Conservation (phyloP, 2,329 filamentous ascomycete genomes). For the Septoria petroselini region DNA sequence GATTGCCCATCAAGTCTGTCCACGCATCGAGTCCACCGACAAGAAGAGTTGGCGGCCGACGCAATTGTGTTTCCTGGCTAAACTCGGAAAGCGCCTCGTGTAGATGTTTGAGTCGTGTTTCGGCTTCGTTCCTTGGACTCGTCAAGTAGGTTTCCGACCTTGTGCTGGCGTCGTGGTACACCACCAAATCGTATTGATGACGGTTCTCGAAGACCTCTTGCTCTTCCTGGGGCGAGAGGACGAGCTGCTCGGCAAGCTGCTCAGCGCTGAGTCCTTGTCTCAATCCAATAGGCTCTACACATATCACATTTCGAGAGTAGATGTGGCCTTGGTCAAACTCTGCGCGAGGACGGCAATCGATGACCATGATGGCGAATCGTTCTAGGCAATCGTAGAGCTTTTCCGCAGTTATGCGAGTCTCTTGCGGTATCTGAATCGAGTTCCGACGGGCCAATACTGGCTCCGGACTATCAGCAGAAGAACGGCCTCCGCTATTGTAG, state of each 20-base stretch:
- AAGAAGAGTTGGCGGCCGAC: conserved; percentile 70
- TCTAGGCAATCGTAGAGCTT: conserved; percentile 69
- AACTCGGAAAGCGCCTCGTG: conserved; percentile 79
- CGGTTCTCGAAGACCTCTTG: conserved; percentile 68
- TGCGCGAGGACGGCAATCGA: conserved; percentile 78
- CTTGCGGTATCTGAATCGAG: conserved; percentile 53
- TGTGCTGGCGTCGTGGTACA: conserved; percentile 79
- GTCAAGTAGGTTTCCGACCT: conserved; percentile 57
- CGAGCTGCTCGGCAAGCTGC: conserved; percentile 63
- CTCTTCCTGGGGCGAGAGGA: conserved; percentile 71
- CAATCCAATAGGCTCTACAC: conserved; percentile 78
- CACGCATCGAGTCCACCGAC: conserved; percentile 82
- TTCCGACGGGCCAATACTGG: conserved; percentile 35
- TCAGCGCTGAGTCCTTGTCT: conserved; percentile 65
- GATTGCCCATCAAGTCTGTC: conserved; percentile 73
- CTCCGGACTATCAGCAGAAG: conserved; percentile 38
- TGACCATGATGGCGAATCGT: conserved; percentile 67
- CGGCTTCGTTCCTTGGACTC: conserved; percentile 42
- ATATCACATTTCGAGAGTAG: conserved; percentile 77
- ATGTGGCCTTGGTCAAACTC: conserved; percentile 89
- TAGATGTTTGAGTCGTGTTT: conserved; percentile 63
- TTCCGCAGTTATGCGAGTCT: conserved; percentile 62
- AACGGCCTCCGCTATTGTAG: conserved; percentile 42
- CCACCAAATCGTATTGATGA: conserved; percentile 77
- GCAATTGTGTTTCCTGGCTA: conserved; percentile 73